Evolutionary conservation across 2,329 filamentous ascomycete species (phyloP).

Genomic region (Chaetomiaceae sp.): DNA sequence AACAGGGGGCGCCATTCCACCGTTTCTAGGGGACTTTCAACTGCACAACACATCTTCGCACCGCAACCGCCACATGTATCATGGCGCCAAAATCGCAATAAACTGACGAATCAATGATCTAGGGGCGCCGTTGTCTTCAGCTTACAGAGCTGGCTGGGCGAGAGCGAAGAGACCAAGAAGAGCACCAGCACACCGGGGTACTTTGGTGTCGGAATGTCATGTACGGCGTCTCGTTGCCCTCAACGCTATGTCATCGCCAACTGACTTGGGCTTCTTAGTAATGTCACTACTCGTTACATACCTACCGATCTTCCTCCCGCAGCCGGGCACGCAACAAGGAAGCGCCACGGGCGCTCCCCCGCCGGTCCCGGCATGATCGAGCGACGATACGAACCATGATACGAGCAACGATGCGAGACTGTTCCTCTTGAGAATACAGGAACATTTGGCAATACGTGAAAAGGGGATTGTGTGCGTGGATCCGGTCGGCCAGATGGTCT

Average conservation of each 20-base stretch:
- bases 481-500: too few species aligned
- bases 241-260: neutral
- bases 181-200: constrained; percentile 34
- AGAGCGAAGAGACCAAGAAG: constrained; percentile 39
- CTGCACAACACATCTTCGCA: neutral
- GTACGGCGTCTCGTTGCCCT: constrained; percentile 22
- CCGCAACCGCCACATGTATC: neutral
- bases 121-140: constrained; percentile 72
- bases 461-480: neutral
- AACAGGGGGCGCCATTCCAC: neutral
- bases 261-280: constrained; percentile 25
- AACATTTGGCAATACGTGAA: too few species aligned
- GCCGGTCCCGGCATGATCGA: constrained; percentile 24
- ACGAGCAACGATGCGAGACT: too few species aligned
- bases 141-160: constrained; percentile 63
- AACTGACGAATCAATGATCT: constrained; percentile 7
- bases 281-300: constrained; percentile 37
- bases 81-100: neutral
- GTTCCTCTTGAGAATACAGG: too few species aligned
- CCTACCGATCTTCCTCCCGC: constrained; percentile 36
- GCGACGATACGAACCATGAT: neutral
- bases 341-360: constrained; percentile 30
- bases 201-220: constrained; percentile 36
- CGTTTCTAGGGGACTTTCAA: neutral
- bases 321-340: constrained; percentile 25